Evolutionary conservation across 257 asterid species (phyloP).

Genomic region (Knoxia roxburghii): DNA sequence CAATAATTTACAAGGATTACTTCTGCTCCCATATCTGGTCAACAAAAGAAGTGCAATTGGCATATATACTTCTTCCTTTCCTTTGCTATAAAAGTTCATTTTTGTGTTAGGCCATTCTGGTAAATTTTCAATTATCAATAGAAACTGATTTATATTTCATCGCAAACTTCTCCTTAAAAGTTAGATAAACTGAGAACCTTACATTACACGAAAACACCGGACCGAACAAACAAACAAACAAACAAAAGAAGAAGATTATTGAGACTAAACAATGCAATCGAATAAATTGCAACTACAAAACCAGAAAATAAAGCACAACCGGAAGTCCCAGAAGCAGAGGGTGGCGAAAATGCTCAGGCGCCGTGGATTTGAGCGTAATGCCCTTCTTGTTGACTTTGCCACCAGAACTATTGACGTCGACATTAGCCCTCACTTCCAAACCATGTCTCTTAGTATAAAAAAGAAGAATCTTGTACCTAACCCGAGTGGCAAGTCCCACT

Average conservation of each 20-base stretch:
- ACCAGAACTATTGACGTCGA: constrained; percentile 52
- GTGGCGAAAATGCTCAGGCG: constrained; percentile 14
- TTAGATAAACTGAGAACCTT: too few relatives aligned
- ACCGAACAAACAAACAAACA: too few relatives aligned
- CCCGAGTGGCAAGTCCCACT: constrained; percentile 51
- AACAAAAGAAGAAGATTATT: background rate
- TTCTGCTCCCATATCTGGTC: too few relatives aligned
- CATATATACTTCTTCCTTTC: too few relatives aligned
- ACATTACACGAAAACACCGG: too few relatives aligned
- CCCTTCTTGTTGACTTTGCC: constrained; percentile 36
- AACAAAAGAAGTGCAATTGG: too few relatives aligned
- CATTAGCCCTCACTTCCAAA: constrained; percentile 32
- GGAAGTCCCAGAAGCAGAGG: constrained; percentile 10
- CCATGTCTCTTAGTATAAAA: constrained; percentile 42
- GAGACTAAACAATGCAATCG: too few relatives aligned
- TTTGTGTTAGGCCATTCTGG: background rate
- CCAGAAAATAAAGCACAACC: constrained; percentile 13
- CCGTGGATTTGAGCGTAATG: constrained; percentile 46
- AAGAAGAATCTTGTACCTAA: constrained; percentile 52
- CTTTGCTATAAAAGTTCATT: too few relatives aligned
- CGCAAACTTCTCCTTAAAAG: too few relatives aligned
- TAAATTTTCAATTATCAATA: too few relatives aligned
- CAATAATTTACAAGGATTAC: background rate
- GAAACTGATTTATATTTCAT: too few relatives aligned
- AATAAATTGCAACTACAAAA: constrained; percentile 2